These are phyloP conservation scores for Phialophora verrucosa DNA, from an alignment of 2,329 filamentous ascomycete species.

Conservation along the genomic window DNA sequence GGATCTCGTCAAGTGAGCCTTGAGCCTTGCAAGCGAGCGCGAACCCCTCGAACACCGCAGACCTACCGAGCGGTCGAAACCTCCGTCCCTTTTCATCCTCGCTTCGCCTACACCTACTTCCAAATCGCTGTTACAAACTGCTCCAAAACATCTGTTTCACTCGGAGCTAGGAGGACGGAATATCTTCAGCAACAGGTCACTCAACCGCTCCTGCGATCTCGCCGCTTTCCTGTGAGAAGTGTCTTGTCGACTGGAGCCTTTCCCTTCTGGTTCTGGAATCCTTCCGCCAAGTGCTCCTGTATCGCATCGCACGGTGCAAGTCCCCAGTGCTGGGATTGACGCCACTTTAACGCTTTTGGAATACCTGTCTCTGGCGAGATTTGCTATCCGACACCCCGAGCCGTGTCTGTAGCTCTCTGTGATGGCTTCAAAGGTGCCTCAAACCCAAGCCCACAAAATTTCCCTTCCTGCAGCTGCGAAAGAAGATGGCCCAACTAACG, in stretches of 20 bases:
- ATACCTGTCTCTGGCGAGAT: constrained; percentile 31
- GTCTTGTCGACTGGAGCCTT: constrained; percentile 2
- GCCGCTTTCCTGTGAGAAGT: constrained; percentile 2
- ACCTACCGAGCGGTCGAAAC: constrained; percentile 16
- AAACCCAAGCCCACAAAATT: constrained; percentile 18
- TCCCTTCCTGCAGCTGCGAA: constrained; percentile 11
- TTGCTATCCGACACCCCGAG: constrained; percentile 17
- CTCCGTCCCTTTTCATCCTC: constrained; percentile 18
- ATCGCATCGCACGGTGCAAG: constrained; percentile 17
- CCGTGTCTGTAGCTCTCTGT: constrained; percentile 18
- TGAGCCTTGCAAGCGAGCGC: constrained; percentile 22
- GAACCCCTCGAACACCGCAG: constrained; percentile 17
- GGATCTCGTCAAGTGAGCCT: constrained; percentile 19
- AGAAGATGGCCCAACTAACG: constrained; percentile 45
- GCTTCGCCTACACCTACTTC: constrained; percentile 15
- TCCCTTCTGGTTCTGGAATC: constrained; percentile 7
- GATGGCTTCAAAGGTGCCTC: constrained; percentile 52
- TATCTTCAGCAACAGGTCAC: background rate
- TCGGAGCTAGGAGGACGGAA: constrained; percentile 9
- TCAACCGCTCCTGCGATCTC: background rate
- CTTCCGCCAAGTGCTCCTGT: constrained; percentile 26
- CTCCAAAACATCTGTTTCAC: constrained; percentile 26
- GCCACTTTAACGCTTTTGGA: constrained; percentile 28
- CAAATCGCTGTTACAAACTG: constrained; percentile 24
- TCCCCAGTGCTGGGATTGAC: constrained; percentile 17